A percentile compares a stretch with the other conserved stretches of the same genome.
These are phyloP conservation scores for Lactarius sanguifluus DNA, from an alignment of 768 basidiomycete genomes.

Conservation along the genomic window DNA sequence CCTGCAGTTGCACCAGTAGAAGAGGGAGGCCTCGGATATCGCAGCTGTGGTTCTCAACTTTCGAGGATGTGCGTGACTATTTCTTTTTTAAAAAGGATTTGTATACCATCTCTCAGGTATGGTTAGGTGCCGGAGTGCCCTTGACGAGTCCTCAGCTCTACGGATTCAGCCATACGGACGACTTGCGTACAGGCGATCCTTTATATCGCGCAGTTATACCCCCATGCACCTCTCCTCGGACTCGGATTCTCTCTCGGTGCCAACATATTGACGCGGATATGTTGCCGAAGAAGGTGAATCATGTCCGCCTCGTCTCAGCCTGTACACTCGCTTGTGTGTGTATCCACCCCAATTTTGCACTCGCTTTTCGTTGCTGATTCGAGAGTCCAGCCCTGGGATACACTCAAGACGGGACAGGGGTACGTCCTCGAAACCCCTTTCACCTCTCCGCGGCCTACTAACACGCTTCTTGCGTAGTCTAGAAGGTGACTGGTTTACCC, in stretches of 20 bases:
- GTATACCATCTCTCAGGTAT: not conserved
- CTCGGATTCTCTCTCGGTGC: slow-evolving; percentile 94
- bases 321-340: slow-evolving; percentile 70
- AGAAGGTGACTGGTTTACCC: slow-evolving; percentile 52
- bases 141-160: slow-evolving; percentile 55
- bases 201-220: slow-evolving; percentile 70
- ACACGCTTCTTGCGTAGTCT: slow-evolving; percentile 44
- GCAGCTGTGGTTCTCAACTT: slow-evolving; percentile 91
- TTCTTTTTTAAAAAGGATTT: not conserved
- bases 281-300: slow-evolving; percentile 75
- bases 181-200: slow-evolving; percentile 79
- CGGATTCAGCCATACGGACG: slow-evolving; percentile 86
- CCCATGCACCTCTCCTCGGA: slow-evolving; percentile 78
- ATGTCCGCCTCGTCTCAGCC: slow-evolving; percentile 62
- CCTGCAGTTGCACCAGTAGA: slow-evolving; percentile 68
- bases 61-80: slow-evolving; percentile 68
- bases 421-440: slow-evolving; percentile 23
- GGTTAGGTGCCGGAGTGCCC: slow-evolving; percentile 10
- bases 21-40: slow-evolving; percentile 83
- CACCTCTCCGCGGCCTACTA: slow-evolving; percentile 15
- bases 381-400: slow-evolving; percentile 47
- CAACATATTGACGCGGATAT: slow-evolving; percentile 85
- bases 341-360: slow-evolving; percentile 36
- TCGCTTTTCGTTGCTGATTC: slow-evolving; percentile 19
- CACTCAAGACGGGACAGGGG: slow-evolving; percentile 39